phyloP scores from a whole-genome alignment of 2,329 filamentous ascomycete species.

The Fusarium metavorans region DNA sequence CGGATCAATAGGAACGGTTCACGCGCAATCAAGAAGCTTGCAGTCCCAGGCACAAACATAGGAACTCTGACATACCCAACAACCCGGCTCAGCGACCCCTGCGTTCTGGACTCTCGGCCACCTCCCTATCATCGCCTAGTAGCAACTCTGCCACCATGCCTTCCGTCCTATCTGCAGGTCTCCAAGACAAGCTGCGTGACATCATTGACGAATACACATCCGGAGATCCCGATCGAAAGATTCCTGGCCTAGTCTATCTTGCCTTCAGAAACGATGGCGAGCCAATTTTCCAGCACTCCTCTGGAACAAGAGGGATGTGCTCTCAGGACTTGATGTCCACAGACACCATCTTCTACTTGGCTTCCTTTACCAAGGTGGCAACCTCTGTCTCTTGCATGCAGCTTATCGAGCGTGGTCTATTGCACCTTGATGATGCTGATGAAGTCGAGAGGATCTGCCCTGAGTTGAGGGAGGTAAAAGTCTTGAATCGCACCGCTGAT shows the following conservation, averaged over 20 bases:
- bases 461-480: neutral
- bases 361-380: constrained; percentile 6
- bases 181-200: neutral
- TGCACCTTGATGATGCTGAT: neutral
- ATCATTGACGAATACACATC: neutral
- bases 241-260: neutral
- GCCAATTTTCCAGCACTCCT: neutral
- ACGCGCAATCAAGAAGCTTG: neutral
- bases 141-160: neutral
- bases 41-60: neutral
- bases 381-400: constrained; percentile 9
- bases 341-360: constrained; percentile 1
- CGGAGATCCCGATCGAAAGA: neutral
- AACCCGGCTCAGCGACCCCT: neutral
- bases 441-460: neutral
- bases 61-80: neutral
- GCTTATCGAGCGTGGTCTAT: neutral
- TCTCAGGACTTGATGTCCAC: neutral
- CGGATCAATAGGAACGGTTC: neutral
- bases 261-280: neutral
- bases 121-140: neutral
- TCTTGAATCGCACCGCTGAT: neutral
- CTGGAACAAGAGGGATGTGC: neutral
- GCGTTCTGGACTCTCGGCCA: neutral
- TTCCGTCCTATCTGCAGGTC: neutral